phyloP scores from a whole-genome alignment of 2,329 filamentous ascomycete species.

The Aspergillus proliferans region DNA sequence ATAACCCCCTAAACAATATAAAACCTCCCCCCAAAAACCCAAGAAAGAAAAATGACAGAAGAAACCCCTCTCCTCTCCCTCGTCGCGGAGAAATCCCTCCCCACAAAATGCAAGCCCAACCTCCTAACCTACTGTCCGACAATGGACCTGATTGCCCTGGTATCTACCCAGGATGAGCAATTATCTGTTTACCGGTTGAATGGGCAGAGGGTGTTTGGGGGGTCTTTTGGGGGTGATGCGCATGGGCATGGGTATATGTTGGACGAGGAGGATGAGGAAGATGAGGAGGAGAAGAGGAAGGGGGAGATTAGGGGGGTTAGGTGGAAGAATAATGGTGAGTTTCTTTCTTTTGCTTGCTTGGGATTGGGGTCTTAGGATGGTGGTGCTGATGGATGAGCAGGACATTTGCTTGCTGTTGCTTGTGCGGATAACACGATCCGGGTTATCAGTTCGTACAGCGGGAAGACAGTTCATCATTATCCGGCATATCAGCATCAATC shows the following conservation, averaged over 20 bases:
- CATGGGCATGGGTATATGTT: conserved; percentile 15
- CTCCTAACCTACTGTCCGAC: conserved; percentile 71
- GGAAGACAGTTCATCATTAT: conserved; percentile 72
- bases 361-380: background rate
- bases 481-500: conserved; percentile 18
- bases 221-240: conserved; percentile 32
- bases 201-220: conserved; percentile 61
- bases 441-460: conserved; percentile 71
- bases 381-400: conserved; percentile 13
- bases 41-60: background rate
- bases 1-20: background rate
- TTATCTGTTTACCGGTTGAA: conserved; percentile 73
- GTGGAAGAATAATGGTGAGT: conserved; percentile 64
- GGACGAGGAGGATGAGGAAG: conserved; percentile 38
- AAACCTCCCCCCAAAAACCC: background rate
- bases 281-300: conserved; percentile 1
- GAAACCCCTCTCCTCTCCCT: conserved; percentile 31
- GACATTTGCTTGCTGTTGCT: conserved; percentile 69
- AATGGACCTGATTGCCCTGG: conserved; percentile 71
- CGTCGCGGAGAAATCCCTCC: conserved; percentile 36
- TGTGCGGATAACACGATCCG: conserved; percentile 77
- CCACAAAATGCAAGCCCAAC: conserved; percentile 37
- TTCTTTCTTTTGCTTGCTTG: conserved; percentile 2
- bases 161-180: conserved; percentile 58
- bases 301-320: conserved; percentile 42